Evolutionary conservation across 2,329 filamentous ascomycete species (phyloP).

Genomic region (Geosmithia putterillii): DNA sequence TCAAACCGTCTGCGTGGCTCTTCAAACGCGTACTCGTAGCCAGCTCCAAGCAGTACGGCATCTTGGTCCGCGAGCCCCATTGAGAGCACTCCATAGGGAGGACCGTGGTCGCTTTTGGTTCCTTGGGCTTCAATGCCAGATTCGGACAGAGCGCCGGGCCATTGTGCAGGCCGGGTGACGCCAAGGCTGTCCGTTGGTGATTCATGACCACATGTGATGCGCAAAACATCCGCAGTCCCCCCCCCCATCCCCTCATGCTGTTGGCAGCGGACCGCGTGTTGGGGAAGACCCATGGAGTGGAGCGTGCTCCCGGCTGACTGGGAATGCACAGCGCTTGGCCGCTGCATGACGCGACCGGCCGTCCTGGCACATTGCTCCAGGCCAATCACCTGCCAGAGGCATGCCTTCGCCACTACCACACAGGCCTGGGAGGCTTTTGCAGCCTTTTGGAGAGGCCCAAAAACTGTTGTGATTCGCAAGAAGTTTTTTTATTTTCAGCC

Average conservation of each 20-base stretch:
- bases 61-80: too few species aligned
- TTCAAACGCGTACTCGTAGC: too few species aligned
- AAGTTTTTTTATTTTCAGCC: background rate
- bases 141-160: too few species aligned
- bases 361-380: background rate
- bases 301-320: slow-evolving; percentile 1
- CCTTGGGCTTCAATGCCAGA: too few species aligned
- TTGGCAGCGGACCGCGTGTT: background rate
- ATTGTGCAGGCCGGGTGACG: background rate
- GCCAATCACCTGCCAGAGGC: background rate
- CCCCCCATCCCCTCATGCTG: background rate
- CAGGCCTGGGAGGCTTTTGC: background rate
- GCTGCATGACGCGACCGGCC: background rate
- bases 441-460: background rate
- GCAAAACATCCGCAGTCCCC: background rate
- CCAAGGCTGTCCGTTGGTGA: background rate
- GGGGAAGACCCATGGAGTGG: background rate
- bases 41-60: too few species aligned
- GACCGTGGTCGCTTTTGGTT: too few species aligned
- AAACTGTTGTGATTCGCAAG: background rate
- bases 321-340: slow-evolving; percentile 1
- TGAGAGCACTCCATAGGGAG: too few species aligned
- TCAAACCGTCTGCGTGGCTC: background rate
- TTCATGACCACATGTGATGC: background rate
- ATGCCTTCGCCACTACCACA: background rate